Base-by-base conservation (phyloP, 352 stramenopile species). In the Phytopythium montanum region DNA sequence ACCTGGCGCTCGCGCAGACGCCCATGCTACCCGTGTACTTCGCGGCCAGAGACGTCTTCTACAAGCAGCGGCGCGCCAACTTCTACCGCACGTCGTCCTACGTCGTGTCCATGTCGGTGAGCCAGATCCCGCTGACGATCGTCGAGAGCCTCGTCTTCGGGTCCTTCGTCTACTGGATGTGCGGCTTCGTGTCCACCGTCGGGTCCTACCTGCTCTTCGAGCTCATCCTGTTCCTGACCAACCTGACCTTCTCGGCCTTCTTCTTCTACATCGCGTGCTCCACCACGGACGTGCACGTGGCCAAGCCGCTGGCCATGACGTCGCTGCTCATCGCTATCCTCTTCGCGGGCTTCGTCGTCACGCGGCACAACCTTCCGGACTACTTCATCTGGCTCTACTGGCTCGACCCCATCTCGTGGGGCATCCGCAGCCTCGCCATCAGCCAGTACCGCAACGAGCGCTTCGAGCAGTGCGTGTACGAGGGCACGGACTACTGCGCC, bases 311-410 rank as follows among this genome's bases (percentile, higher is more conserved):
- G 23, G 54, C 69, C 25, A 73, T 81, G 56, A 50, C 72, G 16
- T 68, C 60, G 25, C 41, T 79, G 48, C 44, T 70, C 14, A 56
- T 85, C 21, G 70, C 59, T 26, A 64, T 83, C 21, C 48, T 87
- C 1, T 85, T 85, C 46, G 65, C 60, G 2, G 75, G 77, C 36
- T 86, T 81, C 16, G 60, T 82, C 28, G 61, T 83, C 38, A 66
- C 72, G 4, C 50, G 60, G 2, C 39, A 59, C 9, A 46, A 75
- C 21, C 72, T 87, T 2, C 77, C 75, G 0, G 60, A 61, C 52
- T 75, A 64, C 48, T 79, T 72, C 46, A 69, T 77, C 16, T 88
- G 79, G 79, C 41, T 85, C 19, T 87, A 84, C 61, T 86, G 69
- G 64, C 46, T 87, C 14, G 70, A 85, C 41, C 79, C 79, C 1